A percentile compares a stretch with the other conserved stretches of the same genome.
phyloP scores from a whole-genome alignment of 345 rosid genomes.

The Erysimum cheiranthoides region DNA sequence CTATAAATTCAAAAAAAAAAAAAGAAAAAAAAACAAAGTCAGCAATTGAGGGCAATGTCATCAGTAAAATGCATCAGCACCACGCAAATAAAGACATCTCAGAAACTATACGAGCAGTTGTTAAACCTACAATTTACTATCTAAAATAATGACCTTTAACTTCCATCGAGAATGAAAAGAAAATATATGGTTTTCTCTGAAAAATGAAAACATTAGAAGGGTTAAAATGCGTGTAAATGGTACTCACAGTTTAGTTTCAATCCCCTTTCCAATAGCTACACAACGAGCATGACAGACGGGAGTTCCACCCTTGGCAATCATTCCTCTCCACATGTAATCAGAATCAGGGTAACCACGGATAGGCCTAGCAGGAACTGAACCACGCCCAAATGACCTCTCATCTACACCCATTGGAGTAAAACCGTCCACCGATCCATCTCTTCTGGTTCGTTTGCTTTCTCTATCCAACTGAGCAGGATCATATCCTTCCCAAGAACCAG shows the following conservation, averaged over 20 bases:
- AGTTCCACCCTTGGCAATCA: slow-evolving; percentile 71
- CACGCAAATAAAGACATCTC: slow-evolving; percentile 3
- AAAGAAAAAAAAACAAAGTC: background rate
- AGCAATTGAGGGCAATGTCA: slow-evolving; percentile 17
- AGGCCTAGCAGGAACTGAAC: slow-evolving; percentile 47
- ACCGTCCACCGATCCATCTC: slow-evolving; percentile 61
- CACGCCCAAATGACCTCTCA: slow-evolving; percentile 56
- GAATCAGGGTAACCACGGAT: slow-evolving; percentile 49
- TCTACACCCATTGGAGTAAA: slow-evolving; percentile 49
- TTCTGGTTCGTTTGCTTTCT: slow-evolving; percentile 73
- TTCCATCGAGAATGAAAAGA: slow-evolving; percentile 17
- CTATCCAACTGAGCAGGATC: slow-evolving; percentile 69
- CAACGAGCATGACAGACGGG: slow-evolving; percentile 69
- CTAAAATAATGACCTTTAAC: slow-evolving; percentile 2
- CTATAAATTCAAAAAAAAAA: slow-evolving; percentile 49
- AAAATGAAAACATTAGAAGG: slow-evolving; percentile 2
- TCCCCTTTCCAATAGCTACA: slow-evolving; percentile 57
- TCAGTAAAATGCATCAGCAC: slow-evolving; percentile 25
- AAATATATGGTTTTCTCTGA: background rate
- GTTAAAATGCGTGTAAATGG: slow-evolving; percentile 2
- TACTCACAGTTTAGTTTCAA: slow-evolving; percentile 63
- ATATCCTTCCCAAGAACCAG: slow-evolving; percentile 80
- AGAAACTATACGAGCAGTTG: background rate
- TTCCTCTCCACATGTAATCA: slow-evolving; percentile 74
- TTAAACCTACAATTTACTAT: background rate